phyloP scores from a whole-genome alignment of 371 early-diverging fungal genomes.

The Scutellospora calospora region DNA sequence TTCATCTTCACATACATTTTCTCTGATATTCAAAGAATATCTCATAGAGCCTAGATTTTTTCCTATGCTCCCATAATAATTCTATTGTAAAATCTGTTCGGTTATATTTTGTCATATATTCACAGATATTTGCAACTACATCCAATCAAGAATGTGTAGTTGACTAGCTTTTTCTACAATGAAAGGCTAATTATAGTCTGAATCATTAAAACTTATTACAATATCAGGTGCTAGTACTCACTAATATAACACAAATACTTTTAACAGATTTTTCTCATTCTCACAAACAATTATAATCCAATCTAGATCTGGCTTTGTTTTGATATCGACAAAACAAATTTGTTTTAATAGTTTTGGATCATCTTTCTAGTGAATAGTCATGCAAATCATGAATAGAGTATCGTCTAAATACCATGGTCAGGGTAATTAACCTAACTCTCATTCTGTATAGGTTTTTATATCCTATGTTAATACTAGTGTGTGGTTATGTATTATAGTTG shows the following conservation, averaged over 20 bases:
- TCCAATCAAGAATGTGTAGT: conserved; percentile 22
- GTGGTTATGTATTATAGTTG: neutral
- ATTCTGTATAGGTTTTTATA: neutral
- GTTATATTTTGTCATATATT: too few species aligned
- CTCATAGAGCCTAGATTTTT: neutral
- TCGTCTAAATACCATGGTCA: neutral
- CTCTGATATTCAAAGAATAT: neutral
- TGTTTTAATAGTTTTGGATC: neutral
- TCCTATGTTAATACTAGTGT: neutral
- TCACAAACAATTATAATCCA: conserved; percentile 27
- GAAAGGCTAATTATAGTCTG: conserved; percentile 28
- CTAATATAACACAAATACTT: conserved; percentile 33
- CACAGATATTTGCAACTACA: neutral
- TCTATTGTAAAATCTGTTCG: too few species aligned
- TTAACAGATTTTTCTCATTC: conserved; percentile 29
- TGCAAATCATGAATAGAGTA: neutral
- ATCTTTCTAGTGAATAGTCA: neutral
- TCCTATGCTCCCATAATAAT: neutral
- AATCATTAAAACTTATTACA: conserved; percentile 8
- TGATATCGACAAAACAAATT: neutral
- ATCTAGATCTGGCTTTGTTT: neutral
- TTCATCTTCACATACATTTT: neutral
- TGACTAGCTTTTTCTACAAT: neutral
- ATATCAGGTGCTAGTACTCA: conserved; percentile 15
- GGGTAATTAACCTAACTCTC: neutral